Evolutionary conservation across 2,329 filamentous ascomycete species (phyloP), one percentile per base, ranked within the genome.

Genomic region (Daldinia sp.): DNA sequence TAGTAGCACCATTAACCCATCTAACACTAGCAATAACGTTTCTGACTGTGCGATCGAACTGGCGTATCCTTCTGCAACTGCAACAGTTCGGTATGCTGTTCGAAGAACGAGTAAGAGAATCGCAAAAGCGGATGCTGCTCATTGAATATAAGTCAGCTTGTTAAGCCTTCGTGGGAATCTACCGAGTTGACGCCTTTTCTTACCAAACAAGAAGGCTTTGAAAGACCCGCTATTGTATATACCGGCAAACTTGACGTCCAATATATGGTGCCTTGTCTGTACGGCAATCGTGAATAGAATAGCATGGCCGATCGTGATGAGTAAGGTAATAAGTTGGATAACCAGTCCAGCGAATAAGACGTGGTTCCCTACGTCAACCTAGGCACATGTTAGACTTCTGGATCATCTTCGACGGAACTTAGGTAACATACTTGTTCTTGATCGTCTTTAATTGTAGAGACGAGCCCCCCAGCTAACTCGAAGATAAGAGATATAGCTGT

Each of bases 281-380:
- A 85, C 70, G 39, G 77, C 76, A 37, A 81, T 72, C 13, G 79
- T 79, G 46, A 86, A 84, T 69, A 83, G 55, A 79, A 78, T 63
- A 80, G 82, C 60, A 77, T 76, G 20, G 23, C 72, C 75, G 18
- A 81, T 75, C 63, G 83, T 84, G 10, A 79, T 71, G 30, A 81
- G 53, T 9, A 87, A 74, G 4, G 81, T 78, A 4, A 77, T 63
- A 2, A 81, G 74, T 66, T 86, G 85, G 20, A 87, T 74, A 1
- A 75, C 81, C 12, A 87, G 71, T 6, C 85, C 85, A 1, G 77
- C 80, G 6, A 83, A 76, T n/a, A 84, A 74, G 12, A 87, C 76
- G 26, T 76, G 77, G 30, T 78, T 66, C 9, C 84, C 77, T 20
- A 57, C 71, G 13, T 72, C 51, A 57, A 74, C 46, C 76, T 78